Evolutionary conservation across 495 filamentous ascomycete species (phyloP).

Genomic region (Aspergillus mulundensis): DNA sequence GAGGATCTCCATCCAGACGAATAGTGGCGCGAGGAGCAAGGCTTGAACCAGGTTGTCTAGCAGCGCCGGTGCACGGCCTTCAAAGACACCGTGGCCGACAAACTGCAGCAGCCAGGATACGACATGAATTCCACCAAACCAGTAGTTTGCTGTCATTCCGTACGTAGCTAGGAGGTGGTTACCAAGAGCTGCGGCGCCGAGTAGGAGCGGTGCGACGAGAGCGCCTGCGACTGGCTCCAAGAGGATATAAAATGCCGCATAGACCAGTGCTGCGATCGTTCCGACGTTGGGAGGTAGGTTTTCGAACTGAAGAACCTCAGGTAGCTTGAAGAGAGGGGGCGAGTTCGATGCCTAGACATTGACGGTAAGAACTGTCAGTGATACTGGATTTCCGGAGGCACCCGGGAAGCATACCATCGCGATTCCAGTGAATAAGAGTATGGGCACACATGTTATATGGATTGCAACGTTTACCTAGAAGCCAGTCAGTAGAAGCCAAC

Average conservation of each 20-base stretch:
- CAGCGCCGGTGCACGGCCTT: constrained; percentile 81
- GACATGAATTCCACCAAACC: constrained; percentile 62
- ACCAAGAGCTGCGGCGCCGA: constrained; percentile 64
- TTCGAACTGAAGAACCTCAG: constrained; percentile 62
- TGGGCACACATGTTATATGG: constrained; percentile 84
- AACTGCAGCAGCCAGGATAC: constrained; percentile 87
- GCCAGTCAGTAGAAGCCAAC: constrained; percentile 8
- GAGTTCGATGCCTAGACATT: constrained; percentile 67
- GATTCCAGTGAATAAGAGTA: constrained; percentile 75
- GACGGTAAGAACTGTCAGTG: constrained; percentile 8
- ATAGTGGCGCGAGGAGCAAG: constrained; percentile 91
- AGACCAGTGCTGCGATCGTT: constrained; percentile 67
- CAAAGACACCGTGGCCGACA: constrained; percentile 84
- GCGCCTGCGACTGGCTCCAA: constrained; percentile 90
- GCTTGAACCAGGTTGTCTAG: constrained; percentile 90
- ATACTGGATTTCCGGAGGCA: background rate
- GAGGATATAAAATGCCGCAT: constrained; percentile 78
- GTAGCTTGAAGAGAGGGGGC: constrained; percentile 66
- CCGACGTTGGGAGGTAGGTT: constrained; percentile 79
- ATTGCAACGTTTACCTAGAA: constrained; percentile 75
- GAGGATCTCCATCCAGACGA: constrained; percentile 93
- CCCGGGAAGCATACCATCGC: constrained; percentile 59
- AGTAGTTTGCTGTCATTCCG: constrained; percentile 63
- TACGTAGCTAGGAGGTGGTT: constrained; percentile 71
- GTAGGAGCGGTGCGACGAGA: constrained; percentile 65